Evolutionary conservation across 805 yeast species (phyloP).

Genomic region (Candida sithepensis): DNA sequence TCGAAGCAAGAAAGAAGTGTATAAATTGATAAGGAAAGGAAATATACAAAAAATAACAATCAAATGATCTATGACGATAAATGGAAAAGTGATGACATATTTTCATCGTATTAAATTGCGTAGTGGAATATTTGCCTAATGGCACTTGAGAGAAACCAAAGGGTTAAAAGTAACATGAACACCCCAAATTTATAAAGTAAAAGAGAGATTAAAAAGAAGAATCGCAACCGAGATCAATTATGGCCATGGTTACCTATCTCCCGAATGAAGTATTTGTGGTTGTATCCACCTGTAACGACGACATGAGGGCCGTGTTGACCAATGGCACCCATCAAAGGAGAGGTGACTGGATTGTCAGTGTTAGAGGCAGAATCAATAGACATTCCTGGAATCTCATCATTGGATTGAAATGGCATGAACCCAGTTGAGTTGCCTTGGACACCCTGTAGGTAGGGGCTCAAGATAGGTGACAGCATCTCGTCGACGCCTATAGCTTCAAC

Average conservation of each 20-base stretch:
- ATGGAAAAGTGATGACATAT: no score
- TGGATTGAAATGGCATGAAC: slow-evolving; percentile 2
- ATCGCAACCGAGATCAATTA: background rate
- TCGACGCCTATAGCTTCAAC: slow-evolving; percentile 45
- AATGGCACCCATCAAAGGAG: background rate
- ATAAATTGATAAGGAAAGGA: no score
- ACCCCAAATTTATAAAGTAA: background rate
- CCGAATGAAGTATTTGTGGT: slow-evolving; percentile 33
- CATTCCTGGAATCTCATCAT: slow-evolving; percentile 25
- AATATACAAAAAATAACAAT: no score
- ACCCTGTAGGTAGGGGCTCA: slow-evolving; percentile 37
- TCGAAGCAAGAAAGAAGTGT: no score
- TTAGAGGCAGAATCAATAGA: slow-evolving; percentile 17
- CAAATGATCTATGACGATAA: no score
- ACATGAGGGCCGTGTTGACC: slow-evolving; percentile 18
- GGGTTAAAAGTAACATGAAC: no score
- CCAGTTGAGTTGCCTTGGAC: background rate
- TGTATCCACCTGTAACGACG: slow-evolving; percentile 32
- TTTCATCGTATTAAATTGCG: no score
- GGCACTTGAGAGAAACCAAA: no score
- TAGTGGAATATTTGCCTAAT: no score
- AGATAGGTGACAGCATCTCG: slow-evolving; percentile 42
- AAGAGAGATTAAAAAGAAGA: background rate
- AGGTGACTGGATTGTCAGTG: background rate
- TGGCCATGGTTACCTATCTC: slow-evolving; percentile 15